phyloP scores from a whole-genome alignment of 2,329 filamentous ascomycete genomes.

The Pseudocercospora pini-densiflorae region DNA sequence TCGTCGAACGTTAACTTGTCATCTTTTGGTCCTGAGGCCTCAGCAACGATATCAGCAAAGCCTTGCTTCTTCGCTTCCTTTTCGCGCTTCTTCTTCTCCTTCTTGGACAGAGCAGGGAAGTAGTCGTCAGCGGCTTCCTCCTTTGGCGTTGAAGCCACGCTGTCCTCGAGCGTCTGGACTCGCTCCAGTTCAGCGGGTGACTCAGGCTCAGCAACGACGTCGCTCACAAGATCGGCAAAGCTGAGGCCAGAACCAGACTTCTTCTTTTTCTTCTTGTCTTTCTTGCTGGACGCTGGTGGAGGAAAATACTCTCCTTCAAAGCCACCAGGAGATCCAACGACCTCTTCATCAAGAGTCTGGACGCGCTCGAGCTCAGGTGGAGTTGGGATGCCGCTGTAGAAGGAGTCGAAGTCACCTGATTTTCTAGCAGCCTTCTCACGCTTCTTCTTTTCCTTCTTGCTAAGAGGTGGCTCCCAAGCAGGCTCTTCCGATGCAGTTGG shows the following conservation, averaged over 20 bases:
- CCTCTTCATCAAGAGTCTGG: constrained; percentile 19
- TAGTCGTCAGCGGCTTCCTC: constrained; percentile 23
- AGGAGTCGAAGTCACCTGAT: constrained; percentile 12
- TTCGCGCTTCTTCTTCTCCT: constrained; percentile 47
- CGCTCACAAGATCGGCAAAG: constrained; percentile 5
- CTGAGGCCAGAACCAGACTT: not conserved
- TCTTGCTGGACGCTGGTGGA: constrained; percentile 49
- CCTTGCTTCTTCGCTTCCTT: constrained; percentile 45
- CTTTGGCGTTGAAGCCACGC: constrained; percentile 1
- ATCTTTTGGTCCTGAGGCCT: constrained; percentile 11
- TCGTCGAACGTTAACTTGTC: constrained; percentile 6
- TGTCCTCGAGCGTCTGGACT: constrained; percentile 1
- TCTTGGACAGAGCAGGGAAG: constrained; percentile 41
- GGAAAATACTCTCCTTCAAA: constrained; percentile 15
- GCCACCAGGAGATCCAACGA: constrained; percentile 9
- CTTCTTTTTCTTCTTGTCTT: constrained; percentile 51
- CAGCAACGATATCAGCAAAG: constrained; percentile 16
- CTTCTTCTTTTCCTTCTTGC: constrained; percentile 48
- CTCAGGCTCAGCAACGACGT: constrained; percentile 11
- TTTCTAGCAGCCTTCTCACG: constrained; percentile 48
- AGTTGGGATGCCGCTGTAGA: constrained; percentile 12
- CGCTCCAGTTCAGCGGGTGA: constrained; percentile 8
- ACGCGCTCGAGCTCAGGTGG: constrained; percentile 7
- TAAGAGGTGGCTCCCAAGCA: constrained; percentile 41
- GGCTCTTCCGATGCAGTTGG: constrained; percentile 24